Evolutionary conservation across 768 basidiomycete genomes (phyloP), one percentile per base, ranked within the genome.

Genomic region (Russula sp.): DNA sequence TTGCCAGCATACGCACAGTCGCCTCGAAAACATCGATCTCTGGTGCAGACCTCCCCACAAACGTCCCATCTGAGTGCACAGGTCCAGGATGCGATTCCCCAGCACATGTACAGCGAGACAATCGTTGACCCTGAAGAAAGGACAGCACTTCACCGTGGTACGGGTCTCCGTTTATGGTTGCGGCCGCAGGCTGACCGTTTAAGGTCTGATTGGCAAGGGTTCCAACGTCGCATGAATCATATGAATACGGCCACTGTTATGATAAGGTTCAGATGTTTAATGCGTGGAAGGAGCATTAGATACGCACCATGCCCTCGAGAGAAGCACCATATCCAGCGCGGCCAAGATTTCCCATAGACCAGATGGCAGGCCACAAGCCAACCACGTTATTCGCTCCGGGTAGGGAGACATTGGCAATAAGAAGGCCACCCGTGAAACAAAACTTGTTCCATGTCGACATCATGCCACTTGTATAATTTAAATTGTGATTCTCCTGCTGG

Each of bases 151-250:
- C 79, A 56, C 76, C 77, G 50, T 80, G 75, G 22, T 69, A 67
- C 2, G 75, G 68, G 68, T 90, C 88, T 14, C 92, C 92, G 54
- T 79, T 78, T 18, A 75, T 74, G 6, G 79, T 75, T 7, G 90
- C 86, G 4, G 85, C 80, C 11, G 66, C 58, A 1, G 94, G 94
- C 49, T 70, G 70, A 1, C 84, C 85, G 60, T 87, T 80, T 47
- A 83, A 50, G 0, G 91, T 87, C 73, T 98, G 95, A 72, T 98
- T 98, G 8, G 81, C 73, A 18, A 83, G 78, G 0, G 94, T 94
- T n/a, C 96, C 96, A n/a, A 95, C 80, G 71, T 98, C 95, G 69
- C 96, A 97, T 14, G 79, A 74, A 66, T 91, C 88, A 65, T 91
- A 91, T 5, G 85, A 83, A 73, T 90, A 91, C 1, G 89, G 90